phyloP scores from a whole-genome alignment of 75 land plant species.

The Chamaecyparis obtusa region DNA sequence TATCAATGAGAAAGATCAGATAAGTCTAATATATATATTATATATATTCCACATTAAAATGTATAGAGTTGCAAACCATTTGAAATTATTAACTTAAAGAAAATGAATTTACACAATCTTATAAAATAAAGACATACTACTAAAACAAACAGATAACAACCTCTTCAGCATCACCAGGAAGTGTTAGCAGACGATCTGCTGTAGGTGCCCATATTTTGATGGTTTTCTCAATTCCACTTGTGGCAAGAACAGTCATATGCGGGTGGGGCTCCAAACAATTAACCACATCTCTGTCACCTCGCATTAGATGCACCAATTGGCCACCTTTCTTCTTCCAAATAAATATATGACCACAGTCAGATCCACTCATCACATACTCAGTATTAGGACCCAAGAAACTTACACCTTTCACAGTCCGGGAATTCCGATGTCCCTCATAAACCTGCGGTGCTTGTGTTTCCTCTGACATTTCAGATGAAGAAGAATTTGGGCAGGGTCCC shows the following conservation, averaged over 20 bases:
- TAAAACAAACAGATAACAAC: slow-evolving; percentile 29
- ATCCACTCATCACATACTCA: slow-evolving; percentile 94
- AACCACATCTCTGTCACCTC: slow-evolving; percentile 77
- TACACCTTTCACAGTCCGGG: slow-evolving; percentile 89
- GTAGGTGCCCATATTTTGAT: slow-evolving; percentile 91
- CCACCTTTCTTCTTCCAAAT: slow-evolving; percentile 94
- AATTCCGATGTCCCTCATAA: slow-evolving; percentile 81
- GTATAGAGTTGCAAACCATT: background rate
- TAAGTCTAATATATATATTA: background rate
- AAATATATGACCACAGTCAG: slow-evolving; percentile 91
- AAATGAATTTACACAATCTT: background rate
- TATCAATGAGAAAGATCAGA: background rate
- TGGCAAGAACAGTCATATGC: slow-evolving; percentile 68
- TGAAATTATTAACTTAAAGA: background rate
- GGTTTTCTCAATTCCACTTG: slow-evolving; percentile 84
- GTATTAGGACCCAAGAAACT: slow-evolving; percentile 83
- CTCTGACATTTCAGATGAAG: slow-evolving; percentile 11
- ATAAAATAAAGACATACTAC: background rate
- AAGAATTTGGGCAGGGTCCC: slow-evolving; percentile 49
- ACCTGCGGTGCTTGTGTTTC: slow-evolving; percentile 53
- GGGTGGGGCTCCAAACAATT: slow-evolving; percentile 95
- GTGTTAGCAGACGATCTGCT: slow-evolving; percentile 35
- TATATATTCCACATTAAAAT: background rate
- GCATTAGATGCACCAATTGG: slow-evolving; percentile 72
- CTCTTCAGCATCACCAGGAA: slow-evolving; percentile 60